These are phyloP conservation scores for Tricholoma terreum DNA, from an alignment of 768 basidiomycete genomes.

Conservation along the genomic window DNA sequence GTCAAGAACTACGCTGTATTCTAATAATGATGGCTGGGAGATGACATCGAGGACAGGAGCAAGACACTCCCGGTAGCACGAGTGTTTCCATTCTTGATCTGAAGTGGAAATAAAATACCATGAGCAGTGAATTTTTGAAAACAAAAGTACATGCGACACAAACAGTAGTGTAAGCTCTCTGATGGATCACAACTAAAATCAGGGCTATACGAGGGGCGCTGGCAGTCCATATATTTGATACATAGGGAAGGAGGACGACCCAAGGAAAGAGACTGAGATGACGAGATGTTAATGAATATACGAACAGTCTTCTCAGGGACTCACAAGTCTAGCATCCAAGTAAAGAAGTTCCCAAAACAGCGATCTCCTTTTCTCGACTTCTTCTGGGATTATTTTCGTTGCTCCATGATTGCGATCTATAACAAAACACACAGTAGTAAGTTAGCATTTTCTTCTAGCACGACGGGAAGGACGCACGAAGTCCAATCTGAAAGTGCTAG, in stretches of 20 bases:
- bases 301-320: constrained; percentile 21
- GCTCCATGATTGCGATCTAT: constrained; percentile 64
- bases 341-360: constrained; percentile 71
- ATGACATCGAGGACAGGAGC: constrained; percentile 59
- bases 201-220: constrained; percentile 43
- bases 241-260: constrained; percentile 68
- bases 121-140: constrained; percentile 4
- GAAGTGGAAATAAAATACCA: constrained; percentile 8
- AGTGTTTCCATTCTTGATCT: constrained; percentile 75
- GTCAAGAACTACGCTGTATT: constrained; percentile 49
- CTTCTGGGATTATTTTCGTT: constrained; percentile 67
- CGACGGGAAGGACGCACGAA: constrained; percentile 44
- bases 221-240: constrained; percentile 59
- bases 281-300: constrained; percentile 17
- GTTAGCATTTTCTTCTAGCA: constrained; percentile 11
- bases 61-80: constrained; percentile 56
- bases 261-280: constrained; percentile 52
- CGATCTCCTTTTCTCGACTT: constrained; percentile 63
- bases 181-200: constrained; percentile 35
- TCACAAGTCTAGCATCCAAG: constrained; percentile 58
- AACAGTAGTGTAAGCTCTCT: constrained; percentile 42
- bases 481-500: constrained; percentile 43
- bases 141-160: constrained; percentile 11
- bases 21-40: constrained; percentile 48
- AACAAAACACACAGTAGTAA: constrained; percentile 4